These are phyloP conservation scores for Apiospora hydei DNA, from an alignment of 2,329 filamentous ascomycete species.

Conservation along the genomic window DNA sequence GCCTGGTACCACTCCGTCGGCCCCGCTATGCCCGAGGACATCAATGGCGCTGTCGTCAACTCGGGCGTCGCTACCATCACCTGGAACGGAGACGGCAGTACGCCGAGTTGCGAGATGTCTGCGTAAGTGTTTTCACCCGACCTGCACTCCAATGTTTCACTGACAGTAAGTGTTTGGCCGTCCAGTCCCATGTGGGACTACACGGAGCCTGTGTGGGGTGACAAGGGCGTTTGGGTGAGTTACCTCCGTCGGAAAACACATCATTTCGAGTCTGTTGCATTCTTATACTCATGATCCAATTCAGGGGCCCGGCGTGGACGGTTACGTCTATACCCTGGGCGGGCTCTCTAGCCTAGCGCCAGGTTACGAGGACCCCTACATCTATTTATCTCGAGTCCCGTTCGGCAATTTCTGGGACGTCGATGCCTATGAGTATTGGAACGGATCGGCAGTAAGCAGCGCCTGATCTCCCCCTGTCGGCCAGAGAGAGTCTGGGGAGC, in stretches of 20 bases:
- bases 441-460: not conserved
- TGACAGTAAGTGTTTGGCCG: not conserved
- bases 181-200: constrained; percentile 9
- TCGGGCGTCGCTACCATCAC: constrained; percentile 16
- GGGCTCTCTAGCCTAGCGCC: not conserved
- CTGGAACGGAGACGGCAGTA: not conserved
- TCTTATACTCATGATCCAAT: not conserved
- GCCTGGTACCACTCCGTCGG: constrained; percentile 19
- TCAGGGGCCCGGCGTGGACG: not conserved
- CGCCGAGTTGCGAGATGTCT: constrained; percentile 2
- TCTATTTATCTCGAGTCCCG: not conserved
- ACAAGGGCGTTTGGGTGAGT: constrained; percentile 16
- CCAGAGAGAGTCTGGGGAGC: not conserved
- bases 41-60: constrained; percentile 10
- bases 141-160: not conserved
- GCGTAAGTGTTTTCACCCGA: not conserved
- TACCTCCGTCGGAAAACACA: not conserved
- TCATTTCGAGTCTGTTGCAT: not conserved
- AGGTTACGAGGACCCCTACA: not conserved
- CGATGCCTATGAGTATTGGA: constrained; percentile 18
- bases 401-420: not conserved
- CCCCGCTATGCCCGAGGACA: not conserved
- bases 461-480: not conserved
- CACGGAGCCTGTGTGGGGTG: constrained; percentile 20
- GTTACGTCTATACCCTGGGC: constrained; percentile 15